Conservation (phyloP, 208 protist genomes). For the Trypanosoma boissoni region DNA sequence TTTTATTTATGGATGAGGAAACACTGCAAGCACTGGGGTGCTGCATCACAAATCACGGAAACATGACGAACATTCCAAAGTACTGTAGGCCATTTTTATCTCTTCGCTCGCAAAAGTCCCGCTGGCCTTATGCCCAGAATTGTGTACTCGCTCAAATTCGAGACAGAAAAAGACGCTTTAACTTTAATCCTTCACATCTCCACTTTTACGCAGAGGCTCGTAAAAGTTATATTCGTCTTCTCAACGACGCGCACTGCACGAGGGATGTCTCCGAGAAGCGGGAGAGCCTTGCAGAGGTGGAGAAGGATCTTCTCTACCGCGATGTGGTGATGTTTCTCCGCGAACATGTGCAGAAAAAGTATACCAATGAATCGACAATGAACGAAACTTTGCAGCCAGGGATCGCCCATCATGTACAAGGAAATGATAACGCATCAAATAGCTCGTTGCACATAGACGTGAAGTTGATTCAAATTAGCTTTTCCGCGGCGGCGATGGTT, state of each 20-base stretch:
- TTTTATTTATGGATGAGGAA: constrained; percentile 37
- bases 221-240: constrained; percentile 57
- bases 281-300: constrained; percentile 54
- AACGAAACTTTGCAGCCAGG: neutral
- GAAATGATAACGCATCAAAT: constrained; percentile 17
- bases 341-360: constrained; percentile 39
- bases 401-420: neutral
- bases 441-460: constrained; percentile 44
- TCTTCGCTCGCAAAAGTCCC: constrained; percentile 32
- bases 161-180: constrained; percentile 60
- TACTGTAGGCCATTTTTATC: constrained; percentile 52
- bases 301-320: constrained; percentile 66
- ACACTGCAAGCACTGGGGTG: constrained; percentile 41
- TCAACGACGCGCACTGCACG: constrained; percentile 61
- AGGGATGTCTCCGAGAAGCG: constrained; percentile 36
- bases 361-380: constrained; percentile 16
- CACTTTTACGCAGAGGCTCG: constrained; percentile 63
- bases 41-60: constrained; percentile 49
- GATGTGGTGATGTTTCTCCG: constrained; percentile 76
- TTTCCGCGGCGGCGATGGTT: constrained; percentile 25
- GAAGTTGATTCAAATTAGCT: constrained; percentile 31
- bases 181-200: constrained; percentile 73
- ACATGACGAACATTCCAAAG: constrained; percentile 37
- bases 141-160: constrained; percentile 52
- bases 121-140: constrained; percentile 53